Base-by-base conservation (phyloP, 768 basidiomycete species). In the Leccinum truebloodii region DNA sequence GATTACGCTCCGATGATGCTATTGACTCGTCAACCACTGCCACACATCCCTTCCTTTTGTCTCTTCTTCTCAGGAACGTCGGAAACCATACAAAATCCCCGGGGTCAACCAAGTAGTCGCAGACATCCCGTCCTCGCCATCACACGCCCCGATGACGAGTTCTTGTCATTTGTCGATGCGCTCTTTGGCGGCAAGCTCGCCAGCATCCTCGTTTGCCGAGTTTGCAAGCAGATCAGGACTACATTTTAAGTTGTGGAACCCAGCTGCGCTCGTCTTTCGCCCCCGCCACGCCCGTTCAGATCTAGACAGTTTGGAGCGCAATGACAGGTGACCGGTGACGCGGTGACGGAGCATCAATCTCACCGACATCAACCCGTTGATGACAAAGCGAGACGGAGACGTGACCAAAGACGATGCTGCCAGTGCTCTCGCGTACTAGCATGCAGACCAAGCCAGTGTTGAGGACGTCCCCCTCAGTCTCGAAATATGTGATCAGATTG, bases 171-270 rank as follows among this genome's bases (percentile, higher is more conserved):
- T 63, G 84, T 90, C 7, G 94, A 97, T 74, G 90, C 92, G 79
- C 80, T 97, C 58, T 98, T 97, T 68, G 91, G 92, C 34, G 95
- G 95, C 6, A 84, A 86, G 67, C 81, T 98, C 54, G 88, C 93
- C 7, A 92, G 90, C 76, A 88, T 96, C 70, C 88, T 98, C 52
- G 90, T 98, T 3, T 98, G 95, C 72, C 93, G 94, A 65, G 85
- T 86, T 59, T 98, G 95, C 84, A 95, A 96, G 73, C 86, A 92
- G 65, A 76, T 91, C 57, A 67, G 69, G 1, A 68, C 70, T 12
- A 71, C 75, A 0, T 52, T 72, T 32, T 63, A 62, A 26, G 64
- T 61, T 7, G 68, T 41, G 9, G 61, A 52, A 49, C 78, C 77
- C 75, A 76, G 13, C 81, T 75, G 35, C 81, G 87, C 24, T 75